phyloP scores from a whole-genome alignment of 192 early-diverging fungal species.

The Paraglomus brasilianum region DNA sequence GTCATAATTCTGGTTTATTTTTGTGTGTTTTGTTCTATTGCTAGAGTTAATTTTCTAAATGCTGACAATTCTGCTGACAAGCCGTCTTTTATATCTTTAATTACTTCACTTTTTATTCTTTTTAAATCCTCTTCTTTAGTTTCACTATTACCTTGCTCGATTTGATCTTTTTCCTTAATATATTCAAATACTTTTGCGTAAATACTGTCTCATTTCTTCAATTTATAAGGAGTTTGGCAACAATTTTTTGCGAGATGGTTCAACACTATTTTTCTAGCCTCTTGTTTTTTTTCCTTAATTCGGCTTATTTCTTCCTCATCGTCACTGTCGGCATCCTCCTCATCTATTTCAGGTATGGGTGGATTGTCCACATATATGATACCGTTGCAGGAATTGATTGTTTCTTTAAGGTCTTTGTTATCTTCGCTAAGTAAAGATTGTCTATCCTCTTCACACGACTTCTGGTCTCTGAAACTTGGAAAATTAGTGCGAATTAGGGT shows the following conservation, averaged over 20 bases:
- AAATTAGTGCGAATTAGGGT: background rate
- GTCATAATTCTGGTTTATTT: background rate
- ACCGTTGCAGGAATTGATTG: slow-evolving; percentile 1
- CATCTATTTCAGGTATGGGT: slow-evolving; percentile 4
- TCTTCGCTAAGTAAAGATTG: background rate
- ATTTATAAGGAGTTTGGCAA: slow-evolving; percentile 1
- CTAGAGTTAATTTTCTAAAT: too few species aligned
- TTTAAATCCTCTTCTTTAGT: background rate
- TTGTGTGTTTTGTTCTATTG: too few species aligned
- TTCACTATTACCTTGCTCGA: background rate
- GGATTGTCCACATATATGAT: slow-evolving; percentile 16
- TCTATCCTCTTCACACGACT: slow-evolving; percentile 1
- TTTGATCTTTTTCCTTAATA: slow-evolving; percentile 1
- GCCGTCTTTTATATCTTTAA: slow-evolving; percentile 2
- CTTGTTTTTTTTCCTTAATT: background rate
- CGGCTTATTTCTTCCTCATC: too few species aligned
- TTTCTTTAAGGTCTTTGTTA: slow-evolving; percentile 1
- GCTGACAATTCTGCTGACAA: too few species aligned
- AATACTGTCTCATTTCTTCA: slow-evolving; percentile 6
- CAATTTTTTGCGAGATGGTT: background rate
- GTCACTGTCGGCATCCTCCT: background rate
- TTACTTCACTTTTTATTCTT: background rate
- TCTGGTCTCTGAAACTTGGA: background rate
- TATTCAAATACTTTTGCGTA: slow-evolving; percentile 1
- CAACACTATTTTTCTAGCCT: background rate